phyloP scores from a whole-genome alignment of 345 rosid genomes.

The Populus alba region DNA sequence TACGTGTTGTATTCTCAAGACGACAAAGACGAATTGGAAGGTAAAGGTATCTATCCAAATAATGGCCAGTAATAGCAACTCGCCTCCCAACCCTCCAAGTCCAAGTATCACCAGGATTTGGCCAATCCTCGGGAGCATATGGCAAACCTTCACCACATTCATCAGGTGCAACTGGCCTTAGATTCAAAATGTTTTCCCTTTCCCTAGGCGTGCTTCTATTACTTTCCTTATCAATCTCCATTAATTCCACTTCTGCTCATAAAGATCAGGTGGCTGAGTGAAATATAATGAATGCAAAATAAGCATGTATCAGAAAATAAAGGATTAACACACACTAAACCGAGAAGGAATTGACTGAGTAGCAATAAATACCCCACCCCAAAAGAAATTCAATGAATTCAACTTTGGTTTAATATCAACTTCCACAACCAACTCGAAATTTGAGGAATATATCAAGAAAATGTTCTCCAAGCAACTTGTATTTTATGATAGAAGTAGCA shows the following conservation, averaged over 20 bases:
- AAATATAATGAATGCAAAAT: background rate
- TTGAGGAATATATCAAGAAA: background rate
- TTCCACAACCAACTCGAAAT: background rate
- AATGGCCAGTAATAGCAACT: slow-evolving; percentile 42
- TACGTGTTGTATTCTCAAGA: slow-evolving; percentile 12
- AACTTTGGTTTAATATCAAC: background rate
- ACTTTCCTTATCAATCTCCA: slow-evolving; percentile 36
- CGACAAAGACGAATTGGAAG: slow-evolving; percentile 49
- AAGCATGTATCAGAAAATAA: background rate
- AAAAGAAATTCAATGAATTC: background rate
- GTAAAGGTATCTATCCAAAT: slow-evolving; percentile 63
- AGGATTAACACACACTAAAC: too few species aligned
- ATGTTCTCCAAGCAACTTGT: background rate
- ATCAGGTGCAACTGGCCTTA: slow-evolving; percentile 42
- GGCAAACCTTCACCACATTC: slow-evolving; percentile 73
- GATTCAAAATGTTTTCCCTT: slow-evolving; percentile 29
- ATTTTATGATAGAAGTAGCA: background rate
- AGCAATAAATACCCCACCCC: too few species aligned
- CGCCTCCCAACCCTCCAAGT: slow-evolving; percentile 84
- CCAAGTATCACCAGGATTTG: slow-evolving; percentile 81
- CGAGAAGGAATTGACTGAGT: too few species aligned
- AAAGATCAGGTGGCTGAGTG: background rate
- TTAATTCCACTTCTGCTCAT: slow-evolving; percentile 22
- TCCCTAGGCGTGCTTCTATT: slow-evolving; percentile 22
- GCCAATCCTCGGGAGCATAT: slow-evolving; percentile 77